Conservation (phyloP, 2,329 filamentous ascomycete genomes). For the Magnaporthales sp. region DNA sequence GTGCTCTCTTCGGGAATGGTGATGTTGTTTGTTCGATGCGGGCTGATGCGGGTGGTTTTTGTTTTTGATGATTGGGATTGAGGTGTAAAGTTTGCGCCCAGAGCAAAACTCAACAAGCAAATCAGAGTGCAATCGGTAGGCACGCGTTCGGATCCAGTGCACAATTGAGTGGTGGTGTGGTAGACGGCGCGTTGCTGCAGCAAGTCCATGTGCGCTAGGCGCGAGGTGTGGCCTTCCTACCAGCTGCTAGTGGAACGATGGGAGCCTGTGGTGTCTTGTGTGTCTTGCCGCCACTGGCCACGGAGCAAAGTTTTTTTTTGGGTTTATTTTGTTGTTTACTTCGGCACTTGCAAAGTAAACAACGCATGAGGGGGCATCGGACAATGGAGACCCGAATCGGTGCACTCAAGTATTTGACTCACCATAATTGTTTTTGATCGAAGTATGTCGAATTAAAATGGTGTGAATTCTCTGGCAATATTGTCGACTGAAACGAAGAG, state of each 20-base stretch:
- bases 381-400: not conserved
- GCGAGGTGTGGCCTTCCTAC: not conserved
- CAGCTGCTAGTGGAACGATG: not conserved
- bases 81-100: not conserved
- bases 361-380: not conserved
- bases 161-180: not conserved
- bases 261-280: not conserved
- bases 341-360: constrained; percentile 3
- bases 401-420: not conserved
- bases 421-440: not conserved
- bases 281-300: not conserved
- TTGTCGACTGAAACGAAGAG: not conserved
- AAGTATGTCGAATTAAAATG: not conserved
- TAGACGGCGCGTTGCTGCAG: not conserved
- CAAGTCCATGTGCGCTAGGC: not conserved
- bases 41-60: not conserved
- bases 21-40: not conserved
- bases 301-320: not conserved
- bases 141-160: not conserved
- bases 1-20: not conserved
- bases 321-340: not conserved
- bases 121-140: no score
- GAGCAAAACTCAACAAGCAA: not conserved
- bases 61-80: not conserved
- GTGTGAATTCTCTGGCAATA: not conserved